Evolutionary conservation across 164 flowering plant genomes (phyloP).

Genomic region (Liquidambar formosana): DNA sequence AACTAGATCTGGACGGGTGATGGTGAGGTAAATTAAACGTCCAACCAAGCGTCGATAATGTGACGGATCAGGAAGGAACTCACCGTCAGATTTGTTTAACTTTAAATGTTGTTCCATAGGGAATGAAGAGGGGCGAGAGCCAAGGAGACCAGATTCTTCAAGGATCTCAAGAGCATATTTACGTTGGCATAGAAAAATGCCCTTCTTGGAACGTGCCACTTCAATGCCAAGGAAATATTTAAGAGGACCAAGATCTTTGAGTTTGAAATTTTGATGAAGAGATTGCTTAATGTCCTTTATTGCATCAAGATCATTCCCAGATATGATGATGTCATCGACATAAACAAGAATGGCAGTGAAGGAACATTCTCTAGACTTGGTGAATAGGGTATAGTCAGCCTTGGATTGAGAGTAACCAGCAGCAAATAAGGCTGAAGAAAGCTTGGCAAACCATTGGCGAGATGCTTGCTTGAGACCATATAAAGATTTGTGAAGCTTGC

Average conservation of each 20-base stretch:
- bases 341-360: neutral
- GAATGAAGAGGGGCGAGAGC: neutral
- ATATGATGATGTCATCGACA: slow-evolving; percentile 12
- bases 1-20: slow-evolving; percentile 1
- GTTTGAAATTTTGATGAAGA: neutral
- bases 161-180: slow-evolving; percentile 7
- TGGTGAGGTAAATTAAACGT: neutral
- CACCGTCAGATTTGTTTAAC: no score
- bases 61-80: no score
- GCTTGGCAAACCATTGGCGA: slow-evolving; percentile 11
- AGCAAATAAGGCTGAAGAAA: neutral
- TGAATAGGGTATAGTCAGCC: slow-evolving; percentile 13
- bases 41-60: neutral
- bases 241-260: slow-evolving; percentile 13
- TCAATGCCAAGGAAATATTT: slow-evolving; percentile 11
- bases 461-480: slow-evolving; percentile 17
- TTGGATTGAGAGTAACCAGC: neutral
- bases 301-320: neutral
- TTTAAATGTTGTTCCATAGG: neutral
- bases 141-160: neutral
- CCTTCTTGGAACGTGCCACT: neutral
- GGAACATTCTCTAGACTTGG: neutral
- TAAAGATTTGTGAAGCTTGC: slow-evolving; percentile 5
- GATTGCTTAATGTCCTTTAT: neutral
- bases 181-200: slow-evolving; percentile 5